A percentile compares a stretch with the other conserved stretches of the same genome.
These are phyloP conservation scores for Primulina tabacum DNA, from an alignment of 257 asterid species.

Conservation along the genomic window DNA sequence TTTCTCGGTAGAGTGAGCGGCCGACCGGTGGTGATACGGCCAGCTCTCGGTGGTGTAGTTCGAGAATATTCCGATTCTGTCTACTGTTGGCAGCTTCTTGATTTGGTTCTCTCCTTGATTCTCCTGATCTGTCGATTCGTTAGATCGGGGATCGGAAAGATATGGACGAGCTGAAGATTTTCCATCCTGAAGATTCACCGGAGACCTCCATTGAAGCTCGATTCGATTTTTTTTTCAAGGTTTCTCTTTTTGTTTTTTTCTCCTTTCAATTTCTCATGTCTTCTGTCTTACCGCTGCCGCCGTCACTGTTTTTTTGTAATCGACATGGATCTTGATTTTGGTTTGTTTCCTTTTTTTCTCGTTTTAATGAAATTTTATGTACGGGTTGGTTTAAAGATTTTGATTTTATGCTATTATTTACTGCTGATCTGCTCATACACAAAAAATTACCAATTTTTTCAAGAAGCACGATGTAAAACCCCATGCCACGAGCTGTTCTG, in stretches of 20 bases:
- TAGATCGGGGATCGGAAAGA: constrained; percentile 48
- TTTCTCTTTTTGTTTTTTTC: constrained; percentile 19
- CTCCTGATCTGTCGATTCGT: constrained; percentile 18
- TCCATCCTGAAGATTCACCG: constrained; percentile 32
- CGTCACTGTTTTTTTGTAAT: not conserved
- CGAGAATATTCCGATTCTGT: constrained; percentile 26
- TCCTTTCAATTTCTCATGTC: not conserved
- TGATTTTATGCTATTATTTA: constrained; percentile 14
- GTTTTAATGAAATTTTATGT: constrained; percentile 1
- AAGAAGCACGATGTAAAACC: constrained; percentile 2
- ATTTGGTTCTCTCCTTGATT: constrained; percentile 7
- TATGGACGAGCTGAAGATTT: constrained; percentile 45
- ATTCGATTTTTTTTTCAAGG: constrained; percentile 73
- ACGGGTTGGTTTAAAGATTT: not conserved
- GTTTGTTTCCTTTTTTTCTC: not conserved
- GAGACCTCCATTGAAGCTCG: constrained; percentile 59
- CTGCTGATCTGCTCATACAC: not conserved
- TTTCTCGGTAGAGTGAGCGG: not conserved
- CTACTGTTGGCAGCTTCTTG: not conserved
- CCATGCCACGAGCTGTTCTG: not conserved
- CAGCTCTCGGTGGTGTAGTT: constrained; percentile 23
- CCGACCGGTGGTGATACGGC: not conserved
- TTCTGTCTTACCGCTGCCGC: not conserved
- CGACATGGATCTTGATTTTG: not conserved
- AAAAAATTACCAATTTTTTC: constrained; percentile 3